Evolutionary conservation across 2,329 filamentous ascomycete species (phyloP), one percentile per base, ranked within the genome.

Genomic region (Calonectria leucothoes): DNA sequence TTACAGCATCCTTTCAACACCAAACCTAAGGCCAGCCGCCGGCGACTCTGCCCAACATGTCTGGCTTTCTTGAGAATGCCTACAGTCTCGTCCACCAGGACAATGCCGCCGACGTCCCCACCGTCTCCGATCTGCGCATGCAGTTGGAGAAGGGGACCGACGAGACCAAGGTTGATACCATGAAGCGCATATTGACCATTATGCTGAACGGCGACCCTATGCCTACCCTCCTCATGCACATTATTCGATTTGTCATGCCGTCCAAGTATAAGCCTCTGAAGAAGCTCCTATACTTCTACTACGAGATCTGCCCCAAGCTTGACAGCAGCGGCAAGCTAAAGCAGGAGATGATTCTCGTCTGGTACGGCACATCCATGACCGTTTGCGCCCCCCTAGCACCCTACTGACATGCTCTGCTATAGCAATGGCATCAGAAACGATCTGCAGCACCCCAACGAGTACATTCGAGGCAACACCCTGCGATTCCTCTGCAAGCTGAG

Each of bases 331-430:
- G 97, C 82, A 99, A 98, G 90, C 89, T 99, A 77, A 98, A 98
- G 90, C 97, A 99, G 87, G 97, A 99, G 88, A 98, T 98, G 95
- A 99, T 99, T 84, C 88, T 99, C 82, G 97, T 99, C 81, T 99
- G 97, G 96, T 98, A 80, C 59, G 83, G 72, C 70, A 48, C 27
- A 65, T 27, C 64, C 31, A 55, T 35, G 71, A 57, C 52, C 57
- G 45, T 20, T 33, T 37, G 65, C 37, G 67, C 66, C 69, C 23
- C 20, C 20, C 64, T 48, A 45, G 31, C 49, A 33, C 52, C 37
- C 61, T 52, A 31, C 75, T 79, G 42, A 79, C 65, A 45, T 31
- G 68, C 11, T 52, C n/a, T 6, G 23, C 33, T 15, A 67, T 81
- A 98, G 96, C 86, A 99, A 99, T 86, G 97, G 97, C 78, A 98